Percentiles rank a stretch among this genome's conserved stretches.
Conservation (phyloP, 2,329 filamentous ascomycete species). For the Phialophora verrucosa region DNA sequence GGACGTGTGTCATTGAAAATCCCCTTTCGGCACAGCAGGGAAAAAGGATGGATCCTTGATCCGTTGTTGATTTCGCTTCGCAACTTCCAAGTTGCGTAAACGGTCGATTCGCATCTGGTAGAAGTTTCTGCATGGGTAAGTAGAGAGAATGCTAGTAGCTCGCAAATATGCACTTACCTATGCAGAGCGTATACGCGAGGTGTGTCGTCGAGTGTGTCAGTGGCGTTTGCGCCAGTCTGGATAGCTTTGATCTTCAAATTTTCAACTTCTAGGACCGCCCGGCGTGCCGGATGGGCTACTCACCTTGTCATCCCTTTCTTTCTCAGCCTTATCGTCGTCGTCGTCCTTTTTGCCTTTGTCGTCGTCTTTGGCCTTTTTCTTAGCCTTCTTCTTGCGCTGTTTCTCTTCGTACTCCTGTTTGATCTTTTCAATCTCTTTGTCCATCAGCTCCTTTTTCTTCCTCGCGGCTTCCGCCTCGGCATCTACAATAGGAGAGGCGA, state of each 20-base stretch:
- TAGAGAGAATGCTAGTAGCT: slow-evolving; percentile 23
- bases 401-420: slow-evolving; percentile 73
- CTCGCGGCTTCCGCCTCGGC: slow-evolving; percentile 50
- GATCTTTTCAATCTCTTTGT: slow-evolving; percentile 54
- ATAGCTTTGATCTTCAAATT: slow-evolving; percentile 52
- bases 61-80: slow-evolving; percentile 80
- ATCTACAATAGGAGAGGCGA: slow-evolving; percentile 67
- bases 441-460: slow-evolving; percentile 52
- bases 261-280: slow-evolving; percentile 3
- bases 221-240: slow-evolving; percentile 52
- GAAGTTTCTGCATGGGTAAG: slow-evolving; percentile 63
- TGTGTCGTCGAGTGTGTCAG: slow-evolving; percentile 61
- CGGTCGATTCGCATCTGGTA: slow-evolving; percentile 83
- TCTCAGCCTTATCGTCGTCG: slow-evolving; percentile 52
- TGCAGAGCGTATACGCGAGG: slow-evolving; percentile 84
- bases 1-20: slow-evolving; percentile 39
- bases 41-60: slow-evolving; percentile 79
- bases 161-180: slow-evolving; percentile 60
- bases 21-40: slow-evolving; percentile 77
- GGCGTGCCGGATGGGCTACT: slow-evolving; percentile 1
- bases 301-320: slow-evolving; percentile 62
- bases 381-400: slow-evolving; percentile 71
- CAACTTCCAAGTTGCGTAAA: slow-evolving; percentile 76
- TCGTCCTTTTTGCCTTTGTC: slow-evolving; percentile 57
- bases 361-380: slow-evolving; percentile 59